Conservation (phyloP, 345 rosid species). For the Reutealis trisperma region DNA sequence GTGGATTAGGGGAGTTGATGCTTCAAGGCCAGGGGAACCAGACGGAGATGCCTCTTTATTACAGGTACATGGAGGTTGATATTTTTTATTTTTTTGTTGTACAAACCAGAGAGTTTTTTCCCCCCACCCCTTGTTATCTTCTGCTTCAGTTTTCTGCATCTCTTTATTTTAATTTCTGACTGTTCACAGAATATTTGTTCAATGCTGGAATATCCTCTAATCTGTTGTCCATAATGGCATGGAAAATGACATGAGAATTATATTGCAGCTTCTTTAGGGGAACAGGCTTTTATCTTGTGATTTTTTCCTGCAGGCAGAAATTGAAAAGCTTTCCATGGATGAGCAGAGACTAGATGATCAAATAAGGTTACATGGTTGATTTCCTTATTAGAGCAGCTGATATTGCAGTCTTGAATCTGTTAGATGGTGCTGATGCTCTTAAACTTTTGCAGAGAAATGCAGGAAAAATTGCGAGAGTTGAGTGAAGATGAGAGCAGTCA, state of each 20-base stretch:
- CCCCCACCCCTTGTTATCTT: neutral
- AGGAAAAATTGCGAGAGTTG: constrained; percentile 68
- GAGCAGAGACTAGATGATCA: constrained; percentile 72
- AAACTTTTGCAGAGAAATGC: constrained; percentile 65
- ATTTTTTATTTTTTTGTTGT: neutral
- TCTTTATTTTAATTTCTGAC: constrained; percentile 8
- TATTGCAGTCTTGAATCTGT: constrained; percentile 22
- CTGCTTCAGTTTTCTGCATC: neutral
- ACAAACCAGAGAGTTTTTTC: neutral
- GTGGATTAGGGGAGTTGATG: constrained; percentile 73
- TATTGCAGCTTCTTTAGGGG: neutral
- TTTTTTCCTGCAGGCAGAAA: constrained; percentile 61
- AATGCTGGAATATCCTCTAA: neutral
- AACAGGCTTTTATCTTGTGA: constrained; percentile 20
- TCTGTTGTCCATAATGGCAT: neutral
- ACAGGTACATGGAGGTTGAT: constrained; percentile 54
- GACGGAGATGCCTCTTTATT: constrained; percentile 54
- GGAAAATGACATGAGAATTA: neutral
- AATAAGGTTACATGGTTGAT: constrained; percentile 61
- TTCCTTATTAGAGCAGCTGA: constrained; percentile 24
- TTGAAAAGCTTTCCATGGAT: constrained; percentile 66
- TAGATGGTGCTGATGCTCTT: constrained; percentile 38
- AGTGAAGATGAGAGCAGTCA: constrained; percentile 81
- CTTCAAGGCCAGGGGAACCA: constrained; percentile 57
- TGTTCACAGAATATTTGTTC: neutral